phyloP scores from a whole-genome alignment of 306 rosid species.

The Vigna unguiculata region DNA sequence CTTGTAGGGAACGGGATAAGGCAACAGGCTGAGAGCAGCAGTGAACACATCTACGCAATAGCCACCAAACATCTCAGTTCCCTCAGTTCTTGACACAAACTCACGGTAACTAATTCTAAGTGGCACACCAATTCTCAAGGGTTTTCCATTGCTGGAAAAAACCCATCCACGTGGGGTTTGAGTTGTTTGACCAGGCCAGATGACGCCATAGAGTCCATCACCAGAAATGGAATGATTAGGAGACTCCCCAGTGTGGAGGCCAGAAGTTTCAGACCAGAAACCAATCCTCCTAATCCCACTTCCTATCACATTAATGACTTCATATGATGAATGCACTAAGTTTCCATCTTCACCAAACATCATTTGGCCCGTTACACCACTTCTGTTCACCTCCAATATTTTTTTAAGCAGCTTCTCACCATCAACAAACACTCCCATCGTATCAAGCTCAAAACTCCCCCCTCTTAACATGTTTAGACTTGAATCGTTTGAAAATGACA shows the following conservation, averaged over 20 bases:
- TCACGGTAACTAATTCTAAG: slow-evolving; percentile 65
- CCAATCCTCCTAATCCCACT: slow-evolving; percentile 67
- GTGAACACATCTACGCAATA: slow-evolving; percentile 78
- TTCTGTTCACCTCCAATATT: slow-evolving; percentile 57
- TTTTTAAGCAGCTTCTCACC: slow-evolving; percentile 54
- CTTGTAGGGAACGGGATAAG: slow-evolving; percentile 58
- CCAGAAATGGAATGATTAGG: slow-evolving; percentile 49
- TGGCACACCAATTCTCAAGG: slow-evolving; percentile 75
- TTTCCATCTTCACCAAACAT: slow-evolving; percentile 56
- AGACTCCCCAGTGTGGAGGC: slow-evolving; percentile 54
- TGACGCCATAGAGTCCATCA: slow-evolving; percentile 46
- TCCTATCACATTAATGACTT: slow-evolving; percentile 75
- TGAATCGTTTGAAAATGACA: slow-evolving; percentile 66
- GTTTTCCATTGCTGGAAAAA: background rate
- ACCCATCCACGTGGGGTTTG: slow-evolving; percentile 54
- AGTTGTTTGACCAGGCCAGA: slow-evolving; percentile 81
- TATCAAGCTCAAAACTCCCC: slow-evolving; percentile 54
- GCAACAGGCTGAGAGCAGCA: slow-evolving; percentile 66
- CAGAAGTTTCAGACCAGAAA: slow-evolving; percentile 73
- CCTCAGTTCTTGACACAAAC: slow-evolving; percentile 53
- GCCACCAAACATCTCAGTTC: slow-evolving; percentile 62
- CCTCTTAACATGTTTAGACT: slow-evolving; percentile 39
- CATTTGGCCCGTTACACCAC: slow-evolving; percentile 67
- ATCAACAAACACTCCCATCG: slow-evolving; percentile 61
- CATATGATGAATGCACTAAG: slow-evolving; percentile 62